A percentile compares a stretch with the other conserved stretches of the same genome.
These are phyloP conservation scores for Venturia aucupariae DNA, from an alignment of 2,329 filamentous ascomycete species.

Conservation along the genomic window DNA sequence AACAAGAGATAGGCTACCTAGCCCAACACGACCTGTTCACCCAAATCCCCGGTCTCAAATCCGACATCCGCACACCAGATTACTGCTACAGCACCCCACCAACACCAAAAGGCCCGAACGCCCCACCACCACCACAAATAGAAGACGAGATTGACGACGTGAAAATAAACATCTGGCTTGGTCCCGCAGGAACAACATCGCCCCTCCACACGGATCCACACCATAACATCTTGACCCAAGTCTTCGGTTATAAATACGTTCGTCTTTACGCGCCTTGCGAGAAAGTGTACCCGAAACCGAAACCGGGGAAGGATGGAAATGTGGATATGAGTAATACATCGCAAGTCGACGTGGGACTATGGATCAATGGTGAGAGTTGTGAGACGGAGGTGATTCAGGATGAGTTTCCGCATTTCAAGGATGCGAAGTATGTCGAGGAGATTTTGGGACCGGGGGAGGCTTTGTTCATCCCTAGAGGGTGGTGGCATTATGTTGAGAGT, in stretches of 20 bases:
- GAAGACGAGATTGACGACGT: conserved; percentile 12
- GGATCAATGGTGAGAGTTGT: conserved; percentile 31
- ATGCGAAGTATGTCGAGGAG: conserved; percentile 60
- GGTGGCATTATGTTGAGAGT: conserved; percentile 96
- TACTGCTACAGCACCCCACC: conserved; percentile 70
- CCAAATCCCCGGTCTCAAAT: conserved; percentile 67
- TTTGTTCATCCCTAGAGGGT: conserved; percentile 83
- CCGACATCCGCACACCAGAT: conserved; percentile 73
- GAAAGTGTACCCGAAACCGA: conserved; percentile 50
- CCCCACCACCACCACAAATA: conserved; percentile 13
- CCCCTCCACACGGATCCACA: conserved; percentile 91
- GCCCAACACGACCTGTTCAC: conserved; percentile 83
- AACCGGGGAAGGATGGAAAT: conserved; percentile 70
- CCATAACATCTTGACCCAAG: conserved; percentile 84
- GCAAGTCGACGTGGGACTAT: conserved; percentile 63
- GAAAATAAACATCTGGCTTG: conserved; percentile 80
- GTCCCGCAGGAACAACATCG: conserved; percentile 77
- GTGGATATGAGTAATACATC: conserved; percentile 94
- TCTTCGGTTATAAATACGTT: conserved; percentile 87
- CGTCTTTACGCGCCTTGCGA: conserved; percentile 64
- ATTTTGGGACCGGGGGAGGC: conserved; percentile 74
- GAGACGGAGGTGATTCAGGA: conserved; percentile 30
- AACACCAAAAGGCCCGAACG: conserved; percentile 24
- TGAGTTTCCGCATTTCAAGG: conserved; percentile 45
- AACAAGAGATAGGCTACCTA: conserved; percentile 59